Conservation (phyloP, 345 rosid genomes). For the Conringia planisiliqua region DNA sequence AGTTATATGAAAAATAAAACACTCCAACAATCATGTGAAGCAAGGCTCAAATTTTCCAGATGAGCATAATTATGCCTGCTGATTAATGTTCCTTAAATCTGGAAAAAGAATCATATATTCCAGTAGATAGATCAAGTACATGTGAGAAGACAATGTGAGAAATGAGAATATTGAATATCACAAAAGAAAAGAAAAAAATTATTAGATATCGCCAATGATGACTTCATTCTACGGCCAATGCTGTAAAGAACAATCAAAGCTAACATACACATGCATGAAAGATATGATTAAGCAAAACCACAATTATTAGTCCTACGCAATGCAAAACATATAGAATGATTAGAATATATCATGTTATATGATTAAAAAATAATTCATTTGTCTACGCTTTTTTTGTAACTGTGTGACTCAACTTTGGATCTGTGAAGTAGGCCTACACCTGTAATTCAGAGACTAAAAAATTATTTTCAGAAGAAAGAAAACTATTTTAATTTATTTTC, state of each 20-base stretch:
- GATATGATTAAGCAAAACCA: slow-evolving; percentile 25
- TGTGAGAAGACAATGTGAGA: not conserved
- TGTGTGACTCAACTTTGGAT: not conserved
- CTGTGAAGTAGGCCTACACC: not conserved
- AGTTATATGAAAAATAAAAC: not conserved
- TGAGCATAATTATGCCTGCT: slow-evolving; percentile 1
- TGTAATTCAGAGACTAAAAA: not conserved
- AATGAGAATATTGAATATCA: too few relatives aligned
- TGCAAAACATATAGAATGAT: slow-evolving; percentile 8
- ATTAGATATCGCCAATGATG: slow-evolving; percentile 12
- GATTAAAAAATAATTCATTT: not conserved
- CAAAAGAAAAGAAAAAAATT: too few relatives aligned
- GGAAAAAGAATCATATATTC: not conserved
- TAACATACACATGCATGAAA: slow-evolving; percentile 29
- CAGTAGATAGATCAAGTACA: slow-evolving; percentile 19
- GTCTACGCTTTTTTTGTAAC: not conserved
- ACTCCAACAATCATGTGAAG: slow-evolving; percentile 22
- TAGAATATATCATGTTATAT: not conserved
- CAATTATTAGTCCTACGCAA: slow-evolving; percentile 18
- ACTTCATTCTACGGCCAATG: slow-evolving; percentile 15
- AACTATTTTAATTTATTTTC: too few relatives aligned
- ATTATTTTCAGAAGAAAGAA: not conserved
- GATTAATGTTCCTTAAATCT: not conserved
- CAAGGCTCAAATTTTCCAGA: slow-evolving; percentile 4
- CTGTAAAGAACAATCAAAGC: slow-evolving; percentile 21